Conservation (phyloP, 257 asterid species). For the Rubia yunnanensis region DNA sequence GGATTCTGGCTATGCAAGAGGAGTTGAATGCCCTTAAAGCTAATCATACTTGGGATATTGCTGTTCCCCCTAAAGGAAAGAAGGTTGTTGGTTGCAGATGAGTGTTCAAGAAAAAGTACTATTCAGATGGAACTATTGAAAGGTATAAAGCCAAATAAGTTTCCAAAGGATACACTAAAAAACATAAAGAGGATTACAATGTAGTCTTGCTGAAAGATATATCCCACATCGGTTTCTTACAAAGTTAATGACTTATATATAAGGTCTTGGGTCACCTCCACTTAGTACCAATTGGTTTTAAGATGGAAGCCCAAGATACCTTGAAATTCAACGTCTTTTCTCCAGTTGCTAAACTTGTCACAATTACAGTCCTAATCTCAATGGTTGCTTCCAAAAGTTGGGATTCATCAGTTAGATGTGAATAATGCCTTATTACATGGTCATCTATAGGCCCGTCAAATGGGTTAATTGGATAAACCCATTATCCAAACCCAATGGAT, state of each 20-base stretch:
- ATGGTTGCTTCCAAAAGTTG: neutral
- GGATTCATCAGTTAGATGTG: neutral
- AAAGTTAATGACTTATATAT: no score
- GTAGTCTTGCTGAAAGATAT: no score
- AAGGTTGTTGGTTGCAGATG: neutral
- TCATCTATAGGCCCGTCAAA: no score
- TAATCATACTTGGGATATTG: neutral
- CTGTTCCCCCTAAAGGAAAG: neutral
- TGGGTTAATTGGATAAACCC: no score
- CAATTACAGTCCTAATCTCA: neutral
- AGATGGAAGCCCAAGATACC: no score
- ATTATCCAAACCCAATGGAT: no score
- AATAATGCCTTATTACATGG: neutral
- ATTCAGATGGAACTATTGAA: neutral
- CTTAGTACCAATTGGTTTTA: no score
- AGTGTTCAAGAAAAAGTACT: neutral
- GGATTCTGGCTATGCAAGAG: neutral
- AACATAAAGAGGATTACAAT: neutral
- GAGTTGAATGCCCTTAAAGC: neutral
- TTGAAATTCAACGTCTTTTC: no score
- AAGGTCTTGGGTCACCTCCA: no score
- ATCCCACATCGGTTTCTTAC: no score
- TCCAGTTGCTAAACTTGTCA: neutral
- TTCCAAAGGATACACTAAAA: neutral
- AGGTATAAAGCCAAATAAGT: neutral